Conservation (phyloP, 495 filamentous ascomycete species). For the Apiosordaria backusii region DNA sequence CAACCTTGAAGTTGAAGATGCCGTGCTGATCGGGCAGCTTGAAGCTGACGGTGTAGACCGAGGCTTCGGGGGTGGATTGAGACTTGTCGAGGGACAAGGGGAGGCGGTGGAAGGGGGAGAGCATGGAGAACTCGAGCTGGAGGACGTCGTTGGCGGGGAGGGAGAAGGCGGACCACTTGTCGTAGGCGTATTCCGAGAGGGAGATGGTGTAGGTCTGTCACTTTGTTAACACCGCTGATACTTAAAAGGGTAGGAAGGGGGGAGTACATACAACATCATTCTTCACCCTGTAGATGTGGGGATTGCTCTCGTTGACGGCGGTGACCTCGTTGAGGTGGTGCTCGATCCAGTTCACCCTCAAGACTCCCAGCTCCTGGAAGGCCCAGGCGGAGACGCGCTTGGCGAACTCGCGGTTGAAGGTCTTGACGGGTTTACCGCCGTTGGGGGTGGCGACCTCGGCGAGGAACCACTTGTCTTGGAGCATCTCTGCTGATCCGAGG, state of each 20-base stretch:
- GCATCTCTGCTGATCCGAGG: slow-evolving; percentile 77
- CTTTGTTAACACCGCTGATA: slow-evolving; percentile 7
- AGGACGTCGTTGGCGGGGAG: slow-evolving; percentile 65
- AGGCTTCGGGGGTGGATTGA: slow-evolving; percentile 58
- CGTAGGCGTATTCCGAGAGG: slow-evolving; percentile 74
- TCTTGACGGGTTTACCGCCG: slow-evolving; percentile 48
- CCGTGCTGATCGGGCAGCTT: slow-evolving; percentile 91
- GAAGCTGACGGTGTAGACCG: slow-evolving; percentile 72
- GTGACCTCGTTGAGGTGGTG: slow-evolving; percentile 66
- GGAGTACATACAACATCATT: slow-evolving; percentile 79
- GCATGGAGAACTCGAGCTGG: slow-evolving; percentile 97
- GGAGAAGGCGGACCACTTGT: slow-evolving; percentile 68
- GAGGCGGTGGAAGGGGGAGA: slow-evolving; percentile 96
- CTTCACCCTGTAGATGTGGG: slow-evolving; percentile 91
- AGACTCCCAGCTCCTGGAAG: slow-evolving; percentile 88
- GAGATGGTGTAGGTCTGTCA: slow-evolving; percentile 79
- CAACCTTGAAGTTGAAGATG: slow-evolving; percentile 93
- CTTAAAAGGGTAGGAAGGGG: background rate
- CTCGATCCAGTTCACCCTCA: slow-evolving; percentile 77
- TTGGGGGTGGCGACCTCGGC: slow-evolving; percentile 66
- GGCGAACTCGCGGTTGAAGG: slow-evolving; percentile 80
- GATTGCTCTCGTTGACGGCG: slow-evolving; percentile 60
- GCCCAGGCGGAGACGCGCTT: slow-evolving; percentile 82
- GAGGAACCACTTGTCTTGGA: slow-evolving; percentile 88
- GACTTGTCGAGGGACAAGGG: slow-evolving; percentile 54